phyloP scores from a whole-genome alignment of 2,329 filamentous ascomycete species.

The Colletotrichum tropicicola region DNA sequence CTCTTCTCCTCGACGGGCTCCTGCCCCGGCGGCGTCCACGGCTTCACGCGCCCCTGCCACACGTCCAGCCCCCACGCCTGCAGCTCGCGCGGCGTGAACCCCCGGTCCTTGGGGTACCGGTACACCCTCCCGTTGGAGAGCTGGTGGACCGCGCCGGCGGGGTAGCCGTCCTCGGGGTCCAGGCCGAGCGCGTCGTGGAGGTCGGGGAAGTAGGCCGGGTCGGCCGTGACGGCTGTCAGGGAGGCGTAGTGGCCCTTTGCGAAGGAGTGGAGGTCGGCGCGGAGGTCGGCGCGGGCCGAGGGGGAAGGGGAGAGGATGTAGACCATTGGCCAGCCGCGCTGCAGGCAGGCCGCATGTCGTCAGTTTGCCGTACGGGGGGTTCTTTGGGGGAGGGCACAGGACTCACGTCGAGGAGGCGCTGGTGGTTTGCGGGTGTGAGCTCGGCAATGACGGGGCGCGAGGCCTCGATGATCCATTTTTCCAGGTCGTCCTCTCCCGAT shows the following conservation, averaged over 20 bases:
- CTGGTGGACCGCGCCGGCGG: slow-evolving; percentile 45
- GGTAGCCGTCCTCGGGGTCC: slow-evolving; percentile 33
- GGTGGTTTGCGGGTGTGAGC: slow-evolving; percentile 41
- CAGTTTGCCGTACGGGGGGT: too few relatives aligned
- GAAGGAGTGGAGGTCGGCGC: slow-evolving; percentile 39
- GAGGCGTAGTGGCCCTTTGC: slow-evolving; percentile 43
- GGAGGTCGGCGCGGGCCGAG: slow-evolving; percentile 38
- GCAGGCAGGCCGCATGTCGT: too few relatives aligned
- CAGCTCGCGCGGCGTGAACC: slow-evolving; percentile 37
- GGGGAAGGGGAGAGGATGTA: slow-evolving; percentile 45
- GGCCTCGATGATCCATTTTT: slow-evolving; percentile 37
- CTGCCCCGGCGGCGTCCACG: slow-evolving; percentile 42
- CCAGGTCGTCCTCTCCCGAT: slow-evolving; percentile 34
- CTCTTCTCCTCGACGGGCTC: slow-evolving; percentile 34
- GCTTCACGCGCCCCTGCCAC: slow-evolving; percentile 45
- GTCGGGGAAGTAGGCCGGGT: slow-evolving; percentile 46
- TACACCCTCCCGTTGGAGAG: slow-evolving; percentile 45
- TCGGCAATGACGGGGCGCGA: slow-evolving; percentile 43
- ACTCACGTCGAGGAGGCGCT: slow-evolving; percentile 44
- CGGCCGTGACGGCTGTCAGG: slow-evolving; percentile 44
- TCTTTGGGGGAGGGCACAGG: background rate
- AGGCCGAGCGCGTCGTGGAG: slow-evolving; percentile 43
- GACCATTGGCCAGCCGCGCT: slow-evolving; percentile 46
- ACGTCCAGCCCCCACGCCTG: slow-evolving; percentile 48
- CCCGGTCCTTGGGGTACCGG: slow-evolving; percentile 43